Conservation (phyloP, 163 green algal species). For the Chlamydomonas reinhardtii region DNA sequence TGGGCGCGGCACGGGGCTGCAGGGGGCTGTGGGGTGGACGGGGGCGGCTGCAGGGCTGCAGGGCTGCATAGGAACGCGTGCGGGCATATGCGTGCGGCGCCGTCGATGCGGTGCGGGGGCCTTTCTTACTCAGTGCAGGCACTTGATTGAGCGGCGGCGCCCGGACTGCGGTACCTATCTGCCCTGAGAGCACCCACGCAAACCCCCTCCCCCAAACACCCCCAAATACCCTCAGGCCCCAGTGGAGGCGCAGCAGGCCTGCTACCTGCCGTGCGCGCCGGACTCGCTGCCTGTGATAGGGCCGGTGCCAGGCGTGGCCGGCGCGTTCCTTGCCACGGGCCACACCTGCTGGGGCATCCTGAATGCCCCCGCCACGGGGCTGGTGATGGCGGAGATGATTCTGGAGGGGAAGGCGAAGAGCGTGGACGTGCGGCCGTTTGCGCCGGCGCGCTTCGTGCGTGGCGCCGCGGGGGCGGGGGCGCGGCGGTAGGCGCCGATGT, state of each 20-base stretch:
- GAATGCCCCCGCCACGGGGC: slow-evolving; percentile 84
- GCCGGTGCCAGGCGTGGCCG: slow-evolving; percentile 67
- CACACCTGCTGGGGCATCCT: slow-evolving; percentile 93
- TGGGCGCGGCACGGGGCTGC: neutral
- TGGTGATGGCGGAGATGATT: slow-evolving; percentile 84
- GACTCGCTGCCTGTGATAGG: slow-evolving; percentile 82
- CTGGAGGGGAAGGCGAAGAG: slow-evolving; percentile 58
- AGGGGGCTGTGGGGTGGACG: neutral
- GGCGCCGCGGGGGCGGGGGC: too few species aligned
- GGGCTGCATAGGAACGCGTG: too few species aligned
- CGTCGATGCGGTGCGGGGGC: too few species aligned
- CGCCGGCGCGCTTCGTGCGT: slow-evolving; percentile 65
- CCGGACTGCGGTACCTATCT: too few species aligned
- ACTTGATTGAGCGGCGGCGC: too few species aligned
- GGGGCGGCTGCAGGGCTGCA: too few species aligned
- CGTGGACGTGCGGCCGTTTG: slow-evolving; percentile 66
- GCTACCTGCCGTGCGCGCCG: slow-evolving; percentile 76
- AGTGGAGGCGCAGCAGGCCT: slow-evolving; percentile 76
- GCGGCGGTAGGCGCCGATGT: too few species aligned
- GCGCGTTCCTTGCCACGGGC: slow-evolving; percentile 72
- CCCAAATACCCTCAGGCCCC: neutral
- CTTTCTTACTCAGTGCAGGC: too few species aligned
- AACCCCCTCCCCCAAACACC: neutral
- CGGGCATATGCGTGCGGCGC: too few species aligned
- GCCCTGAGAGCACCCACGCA: too few species aligned